Conservation (phyloP, 495 filamentous ascomycete species). For the Talaromyces adpressus region DNA sequence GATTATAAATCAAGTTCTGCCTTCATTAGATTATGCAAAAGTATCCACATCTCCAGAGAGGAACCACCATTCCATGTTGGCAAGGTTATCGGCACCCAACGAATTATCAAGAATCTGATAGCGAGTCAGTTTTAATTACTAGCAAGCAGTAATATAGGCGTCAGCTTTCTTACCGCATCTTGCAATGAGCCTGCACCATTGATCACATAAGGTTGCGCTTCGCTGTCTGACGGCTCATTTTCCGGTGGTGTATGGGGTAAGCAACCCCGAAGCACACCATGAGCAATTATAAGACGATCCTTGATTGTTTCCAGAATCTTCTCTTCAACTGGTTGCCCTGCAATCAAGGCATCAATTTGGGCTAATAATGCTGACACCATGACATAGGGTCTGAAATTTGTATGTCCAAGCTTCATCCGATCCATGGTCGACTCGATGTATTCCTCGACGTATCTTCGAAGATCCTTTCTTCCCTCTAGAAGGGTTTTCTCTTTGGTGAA, state of each 20-base stretch:
- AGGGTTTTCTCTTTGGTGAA: background rate
- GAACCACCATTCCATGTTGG: slow-evolving; percentile 1
- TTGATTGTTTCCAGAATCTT: background rate
- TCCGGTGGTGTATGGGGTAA: background rate
- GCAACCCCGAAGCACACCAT: background rate
- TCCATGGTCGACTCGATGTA: background rate
- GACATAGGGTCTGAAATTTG: background rate
- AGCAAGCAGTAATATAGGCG: background rate
- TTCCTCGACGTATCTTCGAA: background rate
- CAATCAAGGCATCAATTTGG: background rate
- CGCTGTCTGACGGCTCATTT: background rate
- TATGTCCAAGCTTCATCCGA: background rate
- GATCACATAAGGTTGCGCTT: background rate
- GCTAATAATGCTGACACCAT: background rate
- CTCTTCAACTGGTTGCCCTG: background rate
- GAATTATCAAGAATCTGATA: background rate
- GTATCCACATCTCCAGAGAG: background rate
- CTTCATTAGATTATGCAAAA: background rate
- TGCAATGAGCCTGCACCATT: background rate
- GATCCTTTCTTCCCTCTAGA: background rate
- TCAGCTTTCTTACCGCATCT: background rate
- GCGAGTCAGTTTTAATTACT: background rate
- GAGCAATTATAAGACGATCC: background rate
- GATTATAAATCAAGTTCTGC: background rate
- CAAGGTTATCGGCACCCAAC: background rate